Evolutionary conservation across 2,329 filamentous ascomycete genomes (phyloP).

Genomic region (Rosellinia necatrix): DNA sequence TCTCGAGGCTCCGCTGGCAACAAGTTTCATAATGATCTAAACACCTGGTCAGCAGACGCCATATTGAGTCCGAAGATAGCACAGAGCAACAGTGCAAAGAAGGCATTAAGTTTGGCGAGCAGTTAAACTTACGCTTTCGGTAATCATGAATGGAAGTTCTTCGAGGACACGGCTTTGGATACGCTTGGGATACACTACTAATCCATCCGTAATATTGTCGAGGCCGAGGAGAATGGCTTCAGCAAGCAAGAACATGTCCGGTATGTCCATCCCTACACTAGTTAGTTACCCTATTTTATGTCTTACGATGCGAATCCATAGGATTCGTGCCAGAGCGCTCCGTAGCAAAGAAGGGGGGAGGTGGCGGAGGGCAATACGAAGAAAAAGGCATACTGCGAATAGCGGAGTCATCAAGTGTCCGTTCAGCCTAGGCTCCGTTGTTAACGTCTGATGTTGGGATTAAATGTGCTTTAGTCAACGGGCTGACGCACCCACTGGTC

Average conservation of each 20-base stretch:
- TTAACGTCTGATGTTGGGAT: not conserved
- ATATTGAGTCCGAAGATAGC: no score
- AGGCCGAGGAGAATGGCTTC: slow-evolving; percentile 70
- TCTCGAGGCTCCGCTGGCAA: slow-evolving; percentile 36
- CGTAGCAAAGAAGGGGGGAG: no score
- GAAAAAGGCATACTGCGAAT: slow-evolving; percentile 55
- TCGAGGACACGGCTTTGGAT: slow-evolving; percentile 69
- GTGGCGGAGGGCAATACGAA: no score
- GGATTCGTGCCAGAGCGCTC: no score
- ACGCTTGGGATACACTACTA: slow-evolving; percentile 78
- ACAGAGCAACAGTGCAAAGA: not conserved
- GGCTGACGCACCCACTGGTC: slow-evolving; percentile 71
- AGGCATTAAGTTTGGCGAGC: not conserved
- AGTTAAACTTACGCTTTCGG: slow-evolving; percentile 33
- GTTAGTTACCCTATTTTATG: slow-evolving; percentile 3
- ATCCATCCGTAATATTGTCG: slow-evolving; percentile 69
- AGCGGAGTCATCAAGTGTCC: slow-evolving; percentile 77
- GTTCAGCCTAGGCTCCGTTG: slow-evolving; percentile 30
- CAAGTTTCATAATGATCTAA: slow-evolving; percentile 38
- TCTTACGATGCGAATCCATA: no score
- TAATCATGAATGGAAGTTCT: slow-evolving; percentile 81
- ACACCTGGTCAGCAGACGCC: not conserved
- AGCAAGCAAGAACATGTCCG: slow-evolving; percentile 64
- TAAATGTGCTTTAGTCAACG: not conserved
- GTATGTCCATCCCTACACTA: slow-evolving; percentile 23